Base-by-base conservation (phyloP, 225 moss, liverwort and hornwort species). In the Sphagnum contortum region DNA sequence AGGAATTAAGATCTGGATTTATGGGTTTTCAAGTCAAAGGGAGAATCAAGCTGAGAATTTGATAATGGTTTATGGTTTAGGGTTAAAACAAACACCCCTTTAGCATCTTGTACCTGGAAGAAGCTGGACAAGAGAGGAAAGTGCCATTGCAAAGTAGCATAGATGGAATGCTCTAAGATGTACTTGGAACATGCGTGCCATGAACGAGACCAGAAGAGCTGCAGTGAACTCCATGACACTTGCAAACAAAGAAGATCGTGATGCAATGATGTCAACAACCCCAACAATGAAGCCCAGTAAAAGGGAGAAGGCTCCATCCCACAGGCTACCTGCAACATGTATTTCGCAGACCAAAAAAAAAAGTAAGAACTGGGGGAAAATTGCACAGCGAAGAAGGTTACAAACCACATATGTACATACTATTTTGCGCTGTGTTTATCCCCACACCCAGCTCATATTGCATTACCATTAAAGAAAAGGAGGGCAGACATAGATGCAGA, bases 141-240 rank as follows among this genome's bases (percentile, higher is more conserved):
- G 83, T 49, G 87, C 74, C 87, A 87, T 78, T n/a, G 87, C 80
- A 5, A 71, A 87, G 74, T 67, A 87, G 62, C 87, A 87, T 11
- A 87, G 69, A 0, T 72, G 47, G 52, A 55, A 78, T 6, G 60
- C 50, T 54, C 71, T 69, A 62, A 83, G 75, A 12, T 83, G 60
- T 8, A 87, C 77, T 71, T 77, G 69, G 47, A 83, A 76, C 3
- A 57, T 45, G 4, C 87, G 75, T 2, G 87, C 75, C n/a, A 87
- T 73, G 54, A 87, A 87, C 46, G 87, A 87, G 45, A 87, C 80
- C 0, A 80, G 68, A 29, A 87, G 75, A 45, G 87, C 79, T 2
- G 87, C 6, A 44, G 80, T 80, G 61, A 87, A 87, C 69, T 87
- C 83, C 7, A 87, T 48, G 5, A 83, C 82, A 44, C 73, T 87